Base-by-base conservation (phyloP, 192 early-diverging fungal species). In the Podila horticola region DNA sequence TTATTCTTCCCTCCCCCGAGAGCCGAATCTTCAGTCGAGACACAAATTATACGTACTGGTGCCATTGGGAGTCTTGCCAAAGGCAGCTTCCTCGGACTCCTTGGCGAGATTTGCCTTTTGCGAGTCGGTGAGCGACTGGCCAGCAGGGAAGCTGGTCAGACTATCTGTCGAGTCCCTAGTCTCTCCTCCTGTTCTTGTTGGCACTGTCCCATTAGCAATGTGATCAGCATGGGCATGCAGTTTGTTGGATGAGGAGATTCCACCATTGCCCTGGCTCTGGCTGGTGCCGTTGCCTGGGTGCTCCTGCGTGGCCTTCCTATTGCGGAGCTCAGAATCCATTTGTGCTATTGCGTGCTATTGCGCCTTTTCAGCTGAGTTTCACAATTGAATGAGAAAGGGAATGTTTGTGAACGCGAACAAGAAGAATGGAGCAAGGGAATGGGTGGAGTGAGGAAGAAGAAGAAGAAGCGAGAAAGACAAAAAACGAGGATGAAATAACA, bases 281-380 rank as follows among this genome's bases (percentile, higher is more conserved):
- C 26, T 33, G 65, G n/a, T 20, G 33, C 12, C 2, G 65, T 13
- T 20, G 33, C 12, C 2, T 24, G 24, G n/a, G 26, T 10, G 29
- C 28, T 24, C 59, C 28, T 28, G 28, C 17, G 59, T 24, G 2
- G 61, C 49, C 62, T 73, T 81, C 71, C 77, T 72, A 67, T 81
- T 81, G 63, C 77, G 77, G 62, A 81, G 66, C 77, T 72, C 77
- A 33, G 71, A 73, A 41, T 81, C 77, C 77, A 81, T 81, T 55
- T 24, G 33, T 36, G 10, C 26, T 30, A 28, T 30, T 61, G 59
- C 59, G 30, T 19, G 59, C 26, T 33, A 26, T 33, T 61, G 22
- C 17, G 30, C 29, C 17, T 61, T 61, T 17, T 12, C 41, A 45
- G 41, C 41, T 45, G 26, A 6, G 59, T 28, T 28, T 24, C 22